These are phyloP conservation scores for Fusarium sp. DNA, from an alignment of 2,329 filamentous ascomycete species.

Conservation along the genomic window DNA sequence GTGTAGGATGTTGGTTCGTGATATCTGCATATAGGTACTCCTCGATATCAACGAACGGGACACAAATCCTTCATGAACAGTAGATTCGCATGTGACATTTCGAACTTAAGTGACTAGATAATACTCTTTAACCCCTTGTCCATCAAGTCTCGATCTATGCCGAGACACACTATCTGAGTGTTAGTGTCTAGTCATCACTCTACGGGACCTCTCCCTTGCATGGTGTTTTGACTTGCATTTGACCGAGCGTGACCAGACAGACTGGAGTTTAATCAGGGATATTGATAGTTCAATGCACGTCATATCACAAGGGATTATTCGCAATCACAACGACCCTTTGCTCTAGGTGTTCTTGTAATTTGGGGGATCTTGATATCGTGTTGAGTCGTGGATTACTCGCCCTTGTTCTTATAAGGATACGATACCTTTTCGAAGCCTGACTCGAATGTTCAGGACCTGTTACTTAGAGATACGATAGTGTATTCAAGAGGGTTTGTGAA, in stretches of 20 bases:
- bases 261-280: neutral
- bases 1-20: neutral
- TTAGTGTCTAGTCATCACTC: neutral
- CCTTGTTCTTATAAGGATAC: no score
- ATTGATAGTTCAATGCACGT: neutral
- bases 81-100: neutral
- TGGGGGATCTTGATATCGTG: neutral
- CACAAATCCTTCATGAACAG: neutral
- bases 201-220: slow-evolving; percentile 15
- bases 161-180: neutral
- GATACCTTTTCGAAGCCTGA: no score
- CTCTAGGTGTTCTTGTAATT: neutral
- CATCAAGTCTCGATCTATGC: neutral
- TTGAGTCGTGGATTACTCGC: neutral
- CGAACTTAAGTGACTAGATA: no score
- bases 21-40: neutral
- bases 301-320: neutral
- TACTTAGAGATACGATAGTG: neutral
- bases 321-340: neutral
- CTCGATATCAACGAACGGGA: neutral
- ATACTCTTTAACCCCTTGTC: neutral
- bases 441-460: no score
- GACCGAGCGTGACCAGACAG: neutral
- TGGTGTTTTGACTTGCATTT: slow-evolving; percentile 1
- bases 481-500: neutral